Percentiles rank a stretch among this genome's conserved stretches.
Conservation (phyloP, 495 filamentous ascomycete genomes). For the Aspergillus nanangensis region DNA sequence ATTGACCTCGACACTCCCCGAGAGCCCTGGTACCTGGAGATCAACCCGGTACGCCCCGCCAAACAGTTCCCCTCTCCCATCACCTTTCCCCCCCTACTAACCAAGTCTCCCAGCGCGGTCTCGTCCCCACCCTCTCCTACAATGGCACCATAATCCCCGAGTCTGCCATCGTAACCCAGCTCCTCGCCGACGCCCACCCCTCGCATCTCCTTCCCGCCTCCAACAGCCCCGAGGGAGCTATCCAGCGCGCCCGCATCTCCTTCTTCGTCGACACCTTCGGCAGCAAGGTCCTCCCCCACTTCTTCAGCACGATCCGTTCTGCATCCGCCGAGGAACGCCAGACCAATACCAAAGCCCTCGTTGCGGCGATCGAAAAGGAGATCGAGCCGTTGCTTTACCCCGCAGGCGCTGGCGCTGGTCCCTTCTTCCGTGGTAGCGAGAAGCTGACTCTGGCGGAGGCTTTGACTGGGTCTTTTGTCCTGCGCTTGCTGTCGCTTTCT, state of each 20-base stretch:
- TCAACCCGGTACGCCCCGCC: conserved; percentile 62
- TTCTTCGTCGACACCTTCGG: conserved; percentile 78
- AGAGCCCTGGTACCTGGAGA: conserved; percentile 75
- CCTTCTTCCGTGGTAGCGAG: conserved; percentile 78
- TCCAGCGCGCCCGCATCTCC: conserved; percentile 61
- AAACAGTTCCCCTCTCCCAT: background rate
- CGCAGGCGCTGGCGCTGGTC: conserved; percentile 45
- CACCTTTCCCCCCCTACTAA: background rate
- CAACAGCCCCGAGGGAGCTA: conserved; percentile 30
- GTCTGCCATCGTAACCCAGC: conserved; percentile 68
- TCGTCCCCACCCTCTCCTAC: conserved; percentile 71
- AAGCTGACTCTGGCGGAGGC: conserved; percentile 78
- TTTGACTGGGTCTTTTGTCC: conserved; percentile 62
- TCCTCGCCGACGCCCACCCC: conserved; percentile 59
- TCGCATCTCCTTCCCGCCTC: conserved; percentile 43
- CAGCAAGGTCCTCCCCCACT: conserved; percentile 50
- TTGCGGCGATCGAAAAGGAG: conserved; percentile 62
- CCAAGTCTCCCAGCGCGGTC: conserved; percentile 49
- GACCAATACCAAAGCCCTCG: conserved; percentile 25
- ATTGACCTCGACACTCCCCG: conserved; percentile 72
- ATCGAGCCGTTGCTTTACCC: conserved; percentile 62
- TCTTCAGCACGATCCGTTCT: conserved; percentile 40
- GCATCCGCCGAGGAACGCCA: conserved; percentile 33
- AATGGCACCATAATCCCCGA: conserved; percentile 72
- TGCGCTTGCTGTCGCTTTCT: conserved; percentile 50